Evolutionary conservation across 2,329 filamentous ascomycete genomes (phyloP).

Genomic region (Neocucurbitaria cava): DNA sequence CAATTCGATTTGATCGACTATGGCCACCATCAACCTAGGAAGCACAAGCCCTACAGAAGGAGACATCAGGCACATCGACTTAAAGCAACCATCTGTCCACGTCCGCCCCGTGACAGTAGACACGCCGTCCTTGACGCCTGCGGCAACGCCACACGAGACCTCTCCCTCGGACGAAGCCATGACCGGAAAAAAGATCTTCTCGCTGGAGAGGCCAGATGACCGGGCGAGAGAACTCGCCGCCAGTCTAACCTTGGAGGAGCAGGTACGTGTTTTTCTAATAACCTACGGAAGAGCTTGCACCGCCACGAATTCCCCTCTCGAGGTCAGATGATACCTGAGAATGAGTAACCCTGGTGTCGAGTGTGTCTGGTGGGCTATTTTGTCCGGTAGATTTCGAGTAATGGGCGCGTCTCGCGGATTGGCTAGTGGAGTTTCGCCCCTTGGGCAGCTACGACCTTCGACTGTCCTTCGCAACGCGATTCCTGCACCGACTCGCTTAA

Average conservation of each 20-base stretch:
- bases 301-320: neutral
- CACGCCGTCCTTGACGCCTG: slow-evolving; percentile 38
- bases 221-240: slow-evolving; percentile 44
- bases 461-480: slow-evolving; percentile 2
- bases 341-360: neutral
- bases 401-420: neutral
- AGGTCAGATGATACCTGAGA: neutral
- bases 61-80: slow-evolving; percentile 32
- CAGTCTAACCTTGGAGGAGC: slow-evolving; percentile 48
- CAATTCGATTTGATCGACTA: slow-evolving; percentile 31
- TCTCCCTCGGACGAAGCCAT: slow-evolving; percentile 36
- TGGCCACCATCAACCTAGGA: slow-evolving; percentile 40
- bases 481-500: slow-evolving; percentile 7
- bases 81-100: slow-evolving; percentile 43
- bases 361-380: neutral
- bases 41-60: slow-evolving; percentile 35
- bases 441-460: neutral
- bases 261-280: slow-evolving; percentile 38
- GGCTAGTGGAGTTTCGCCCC: neutral
- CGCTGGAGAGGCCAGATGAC: slow-evolving; percentile 40
- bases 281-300: slow-evolving; percentile 10
- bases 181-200: slow-evolving; percentile 44
- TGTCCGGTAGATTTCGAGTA: neutral
- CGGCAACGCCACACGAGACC: slow-evolving; percentile 34
- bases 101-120: slow-evolving; percentile 36